phyloP scores from a whole-genome alignment of 2,329 filamentous ascomycete genomes.

The Pseudogymnoascus sp. region DNA sequence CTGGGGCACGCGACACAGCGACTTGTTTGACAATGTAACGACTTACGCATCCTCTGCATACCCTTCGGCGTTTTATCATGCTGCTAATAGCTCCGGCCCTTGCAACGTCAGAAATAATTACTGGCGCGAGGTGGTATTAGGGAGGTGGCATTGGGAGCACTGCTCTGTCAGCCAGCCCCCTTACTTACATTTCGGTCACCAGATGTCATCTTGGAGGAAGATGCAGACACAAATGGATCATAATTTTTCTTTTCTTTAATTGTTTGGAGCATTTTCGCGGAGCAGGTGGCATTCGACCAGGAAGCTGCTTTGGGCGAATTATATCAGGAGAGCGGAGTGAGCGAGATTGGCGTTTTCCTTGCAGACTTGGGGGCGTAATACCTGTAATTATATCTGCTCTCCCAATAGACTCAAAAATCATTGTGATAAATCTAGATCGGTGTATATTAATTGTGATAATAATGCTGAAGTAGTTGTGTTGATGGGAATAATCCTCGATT shows the following conservation, averaged over 20 bases:
- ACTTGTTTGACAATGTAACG: slow-evolving; percentile 5
- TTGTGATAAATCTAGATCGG: not conserved
- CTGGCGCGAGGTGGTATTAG: not conserved
- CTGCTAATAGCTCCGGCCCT: slow-evolving; percentile 1
- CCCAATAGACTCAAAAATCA: slow-evolving; percentile 5
- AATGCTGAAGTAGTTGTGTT: not conserved
- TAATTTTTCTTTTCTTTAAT: slow-evolving; percentile 3
- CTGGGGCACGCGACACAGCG: slow-evolving; percentile 5
- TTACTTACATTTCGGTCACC: not conserved
- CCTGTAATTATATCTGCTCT: slow-evolving; percentile 8
- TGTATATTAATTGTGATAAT: not conserved
- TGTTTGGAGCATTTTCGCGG: slow-evolving; percentile 3
- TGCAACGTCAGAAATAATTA: slow-evolving; percentile 2
- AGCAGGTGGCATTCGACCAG: not conserved
- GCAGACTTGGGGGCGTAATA: slow-evolving; percentile 7
- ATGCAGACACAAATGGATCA: not conserved
- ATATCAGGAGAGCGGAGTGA: not conserved
- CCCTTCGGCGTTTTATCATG: slow-evolving; percentile 4
- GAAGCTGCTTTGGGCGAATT: slow-evolving; percentile 2
- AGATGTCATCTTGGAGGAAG: not conserved
- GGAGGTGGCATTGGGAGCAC: slow-evolving; percentile 5
- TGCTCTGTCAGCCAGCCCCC: not conserved
- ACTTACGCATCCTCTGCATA: not conserved
- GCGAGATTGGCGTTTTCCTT: slow-evolving; percentile 7
- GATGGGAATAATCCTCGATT: not conserved